Conservation (phyloP, 805 yeast species). For the Sugiyamaella valdiviana region DNA sequence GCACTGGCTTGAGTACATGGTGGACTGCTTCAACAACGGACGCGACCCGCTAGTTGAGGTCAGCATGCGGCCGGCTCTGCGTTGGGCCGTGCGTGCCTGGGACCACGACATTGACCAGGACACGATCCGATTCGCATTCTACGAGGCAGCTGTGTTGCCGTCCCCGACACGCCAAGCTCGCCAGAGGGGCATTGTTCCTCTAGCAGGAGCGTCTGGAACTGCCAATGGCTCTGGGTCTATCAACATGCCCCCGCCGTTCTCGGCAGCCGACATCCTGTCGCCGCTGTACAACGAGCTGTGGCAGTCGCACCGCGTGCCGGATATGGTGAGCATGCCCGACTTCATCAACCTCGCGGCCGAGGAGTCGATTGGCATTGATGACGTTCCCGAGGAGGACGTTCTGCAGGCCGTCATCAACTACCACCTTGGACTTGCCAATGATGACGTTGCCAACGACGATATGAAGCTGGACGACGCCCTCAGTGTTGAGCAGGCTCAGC, state of each 20-base stretch:
- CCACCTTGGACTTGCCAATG: constrained; percentile 7
- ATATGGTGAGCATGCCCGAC: constrained; percentile 2
- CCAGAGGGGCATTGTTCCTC: background rate
- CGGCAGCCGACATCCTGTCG: constrained; percentile 3
- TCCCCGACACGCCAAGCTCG: background rate
- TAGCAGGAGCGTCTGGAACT: background rate
- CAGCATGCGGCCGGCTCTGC: constrained; percentile 5
- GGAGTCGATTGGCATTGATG: constrained; percentile 3
- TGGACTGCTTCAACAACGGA: constrained; percentile 1
- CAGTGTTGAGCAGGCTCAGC: background rate
- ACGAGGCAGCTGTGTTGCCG: constrained; percentile 4
- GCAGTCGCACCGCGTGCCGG: constrained; percentile 8
- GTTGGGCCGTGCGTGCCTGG: constrained; percentile 5
- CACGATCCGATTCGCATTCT: constrained; percentile 1
- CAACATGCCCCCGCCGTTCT: background rate
- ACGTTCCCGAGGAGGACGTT: constrained; percentile 5
- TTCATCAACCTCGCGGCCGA: constrained; percentile 2
- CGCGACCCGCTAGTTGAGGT: constrained; percentile 4
- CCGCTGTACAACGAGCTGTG: constrained; percentile 7
- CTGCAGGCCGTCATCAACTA: constrained; percentile 9
- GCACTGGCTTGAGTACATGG: constrained; percentile 9
- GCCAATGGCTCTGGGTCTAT: background rate
- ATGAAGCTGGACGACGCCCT: background rate
- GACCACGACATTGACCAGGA: constrained; percentile 7
- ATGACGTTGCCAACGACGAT: background rate